phyloP scores from a whole-genome alignment of 305 asterid species.

The Petunia hybrid region DNA sequence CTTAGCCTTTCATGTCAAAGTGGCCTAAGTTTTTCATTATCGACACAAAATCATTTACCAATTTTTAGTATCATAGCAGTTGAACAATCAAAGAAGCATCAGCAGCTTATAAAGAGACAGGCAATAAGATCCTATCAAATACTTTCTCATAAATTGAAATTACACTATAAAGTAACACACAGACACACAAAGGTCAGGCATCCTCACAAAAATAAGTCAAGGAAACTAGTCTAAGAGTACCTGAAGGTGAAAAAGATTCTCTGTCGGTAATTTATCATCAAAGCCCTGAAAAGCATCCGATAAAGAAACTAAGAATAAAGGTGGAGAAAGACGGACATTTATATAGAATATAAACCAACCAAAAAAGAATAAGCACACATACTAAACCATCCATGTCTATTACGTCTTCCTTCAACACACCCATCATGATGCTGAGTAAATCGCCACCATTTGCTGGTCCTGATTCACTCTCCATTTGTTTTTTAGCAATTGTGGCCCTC shows the following conservation, averaged over 20 bases:
- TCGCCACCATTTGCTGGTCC: slow-evolving; percentile 81
- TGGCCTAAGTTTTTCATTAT: neutral
- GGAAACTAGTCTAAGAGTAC: slow-evolving; percentile 46
- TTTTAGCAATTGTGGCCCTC: slow-evolving; percentile 94
- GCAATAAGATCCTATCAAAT: neutral
- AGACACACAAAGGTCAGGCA: slow-evolving; percentile 1
- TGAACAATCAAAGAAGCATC: slow-evolving; percentile 6
- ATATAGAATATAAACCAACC: slow-evolving; percentile 36
- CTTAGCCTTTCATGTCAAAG: slow-evolving; percentile 14
- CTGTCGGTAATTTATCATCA: slow-evolving; percentile 93
- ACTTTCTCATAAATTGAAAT: slow-evolving; percentile 2
- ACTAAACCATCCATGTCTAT: slow-evolving; percentile 89
- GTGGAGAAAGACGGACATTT: slow-evolving; percentile 32
- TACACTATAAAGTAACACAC: neutral
- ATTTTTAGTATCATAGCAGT: slow-evolving; percentile 5
- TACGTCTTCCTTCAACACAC: slow-evolving; percentile 90
- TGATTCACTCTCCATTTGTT: slow-evolving; percentile 87
- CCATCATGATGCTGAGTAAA: slow-evolving; percentile 93
- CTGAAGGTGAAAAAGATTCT: slow-evolving; percentile 94
- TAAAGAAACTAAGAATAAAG: slow-evolving; percentile 31
- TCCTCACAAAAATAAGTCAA: slow-evolving; percentile 22
- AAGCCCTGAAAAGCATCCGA: slow-evolving; percentile 66
- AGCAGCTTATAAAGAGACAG: neutral
- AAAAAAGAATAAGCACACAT: slow-evolving; percentile 39
- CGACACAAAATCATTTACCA: neutral